These are phyloP conservation scores for Spathaspora hagerdaliae DNA, from an alignment of 805 yeast genomes.

Conservation along the genomic window DNA sequence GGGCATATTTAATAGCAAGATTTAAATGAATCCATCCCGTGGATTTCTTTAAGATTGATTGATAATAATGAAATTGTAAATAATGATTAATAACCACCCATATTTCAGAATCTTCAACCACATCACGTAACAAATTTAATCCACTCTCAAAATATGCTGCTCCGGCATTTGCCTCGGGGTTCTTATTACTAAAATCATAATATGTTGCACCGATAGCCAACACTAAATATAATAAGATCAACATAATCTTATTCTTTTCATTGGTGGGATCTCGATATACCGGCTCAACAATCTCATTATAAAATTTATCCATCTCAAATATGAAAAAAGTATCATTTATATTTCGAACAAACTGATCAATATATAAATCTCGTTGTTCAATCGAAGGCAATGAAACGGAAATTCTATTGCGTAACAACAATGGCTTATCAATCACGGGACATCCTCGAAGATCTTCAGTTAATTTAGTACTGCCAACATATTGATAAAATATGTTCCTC, in stretches of 20 bases:
- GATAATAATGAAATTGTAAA: slow-evolving; percentile 37
- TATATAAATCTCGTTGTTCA: slow-evolving; percentile 10
- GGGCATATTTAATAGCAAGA: slow-evolving; percentile 39
- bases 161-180: slow-evolving; percentile 20
- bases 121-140: slow-evolving; percentile 21
- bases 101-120: slow-evolving; percentile 35
- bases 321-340: slow-evolving; percentile 38
- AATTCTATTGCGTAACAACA: slow-evolving; percentile 7
- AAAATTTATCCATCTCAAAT: slow-evolving; percentile 30
- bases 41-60: slow-evolving; percentile 33
- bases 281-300: slow-evolving; percentile 19
- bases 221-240: slow-evolving; percentile 34
- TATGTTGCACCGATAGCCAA: slow-evolving; percentile 40
- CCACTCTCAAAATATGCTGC: slow-evolving; percentile 33
- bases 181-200: slow-evolving; percentile 19
- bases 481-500: slow-evolving; percentile 28
- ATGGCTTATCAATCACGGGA: slow-evolving; percentile 33
- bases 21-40: slow-evolving; percentile 44
- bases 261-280: slow-evolving; percentile 26
- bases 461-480: slow-evolving; percentile 27
- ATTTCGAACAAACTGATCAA: slow-evolving; percentile 30
- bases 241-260: slow-evolving; percentile 12
- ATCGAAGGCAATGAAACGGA: slow-evolving; percentile 4
- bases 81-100: slow-evolving; percentile 42
- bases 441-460: slow-evolving; percentile 35